Percentiles rank a stretch among this genome's conserved stretches.
Evolutionary conservation across 2,329 filamentous ascomycete genomes (phyloP).

Genomic region (Aaosphaeria arxii): DNA sequence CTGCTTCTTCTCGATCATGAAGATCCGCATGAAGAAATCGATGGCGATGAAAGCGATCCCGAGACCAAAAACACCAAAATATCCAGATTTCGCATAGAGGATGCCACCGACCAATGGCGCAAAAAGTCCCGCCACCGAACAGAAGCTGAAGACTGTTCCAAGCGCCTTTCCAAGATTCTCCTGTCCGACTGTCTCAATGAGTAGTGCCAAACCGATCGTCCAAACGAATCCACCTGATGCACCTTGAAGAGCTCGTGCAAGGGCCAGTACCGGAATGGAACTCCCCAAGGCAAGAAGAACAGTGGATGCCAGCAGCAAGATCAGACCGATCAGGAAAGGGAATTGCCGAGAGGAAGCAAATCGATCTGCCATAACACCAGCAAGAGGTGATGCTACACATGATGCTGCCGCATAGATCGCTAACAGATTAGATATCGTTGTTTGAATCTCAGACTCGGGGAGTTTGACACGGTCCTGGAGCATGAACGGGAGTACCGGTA

Average conservation of each 20-base stretch:
- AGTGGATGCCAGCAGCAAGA: slow-evolving; percentile 53
- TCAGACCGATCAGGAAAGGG: slow-evolving; percentile 58
- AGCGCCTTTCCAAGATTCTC: slow-evolving; percentile 60
- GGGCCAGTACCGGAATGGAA: slow-evolving; percentile 46
- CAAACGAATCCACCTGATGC: slow-evolving; percentile 58
- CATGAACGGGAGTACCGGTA: slow-evolving; percentile 59
- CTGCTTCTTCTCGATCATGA: slow-evolving; percentile 62
- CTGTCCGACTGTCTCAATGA: slow-evolving; percentile 57
- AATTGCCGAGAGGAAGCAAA: slow-evolving; percentile 49
- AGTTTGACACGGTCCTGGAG: slow-evolving; percentile 51
- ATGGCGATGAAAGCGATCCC: slow-evolving; percentile 53
- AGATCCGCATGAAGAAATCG: slow-evolving; percentile 59
- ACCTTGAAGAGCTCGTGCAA: slow-evolving; percentile 58
- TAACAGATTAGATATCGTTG: slow-evolving; percentile 52
- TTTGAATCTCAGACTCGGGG: slow-evolving; percentile 50
- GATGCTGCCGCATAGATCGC: slow-evolving; percentile 55
- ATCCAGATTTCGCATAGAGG: slow-evolving; percentile 58
- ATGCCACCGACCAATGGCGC: slow-evolving; percentile 60
- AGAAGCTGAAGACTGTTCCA: slow-evolving; percentile 59
- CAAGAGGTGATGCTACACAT: slow-evolving; percentile 50
- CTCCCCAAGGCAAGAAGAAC: slow-evolving; percentile 52
- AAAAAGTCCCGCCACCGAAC: slow-evolving; percentile 55
- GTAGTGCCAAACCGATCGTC: slow-evolving; percentile 58
- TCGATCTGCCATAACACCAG: slow-evolving; percentile 56
- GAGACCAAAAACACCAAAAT: slow-evolving; percentile 57